These are phyloP conservation scores for Bipolaris cookei DNA, from an alignment of 2,329 filamentous ascomycete species.

Conservation along the genomic window DNA sequence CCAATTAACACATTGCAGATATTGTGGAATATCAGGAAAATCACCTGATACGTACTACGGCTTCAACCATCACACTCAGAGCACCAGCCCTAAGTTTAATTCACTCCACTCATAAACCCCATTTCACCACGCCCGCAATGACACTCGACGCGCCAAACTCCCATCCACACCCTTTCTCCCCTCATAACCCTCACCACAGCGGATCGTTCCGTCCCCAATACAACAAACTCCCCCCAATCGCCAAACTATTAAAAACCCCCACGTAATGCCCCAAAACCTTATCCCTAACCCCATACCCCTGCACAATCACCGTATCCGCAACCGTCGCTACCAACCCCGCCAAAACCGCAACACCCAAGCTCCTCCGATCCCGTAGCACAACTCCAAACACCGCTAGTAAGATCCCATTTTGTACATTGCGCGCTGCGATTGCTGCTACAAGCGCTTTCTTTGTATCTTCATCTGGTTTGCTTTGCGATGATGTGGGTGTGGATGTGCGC, in stretches of 20 bases:
- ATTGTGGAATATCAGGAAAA: no score
- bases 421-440: conserved; percentile 32
- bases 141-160: no score
- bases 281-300: conserved; percentile 28
- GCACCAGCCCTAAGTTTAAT: no score
- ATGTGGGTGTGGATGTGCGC: conserved; percentile 1
- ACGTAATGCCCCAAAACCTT: conserved; percentile 32
- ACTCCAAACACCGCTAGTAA: conserved; percentile 28
- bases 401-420: conserved; percentile 32
- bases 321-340: conserved; percentile 30
- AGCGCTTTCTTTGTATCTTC: conserved; percentile 31
- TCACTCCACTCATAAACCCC: no score
- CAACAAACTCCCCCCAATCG: conserved; percentile 30
- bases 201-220: conserved; percentile 31
- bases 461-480: conserved; percentile 12
- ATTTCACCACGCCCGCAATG: no score
- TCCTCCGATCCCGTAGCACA: conserved; percentile 28
- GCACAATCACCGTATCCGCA: conserved; percentile 33
- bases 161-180: background rate
- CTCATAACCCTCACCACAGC: conserved; percentile 16
- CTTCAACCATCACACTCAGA: no score
- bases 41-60: no score
- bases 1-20: no score
- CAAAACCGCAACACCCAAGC: conserved; percentile 29
- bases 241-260: conserved; percentile 33